A percentile compares a stretch with the other conserved stretches of the same genome.
phyloP scores from a whole-genome alignment of 1,284 basidiomycete genomes.

The Pseudomicrostroma phylloplanum region DNA sequence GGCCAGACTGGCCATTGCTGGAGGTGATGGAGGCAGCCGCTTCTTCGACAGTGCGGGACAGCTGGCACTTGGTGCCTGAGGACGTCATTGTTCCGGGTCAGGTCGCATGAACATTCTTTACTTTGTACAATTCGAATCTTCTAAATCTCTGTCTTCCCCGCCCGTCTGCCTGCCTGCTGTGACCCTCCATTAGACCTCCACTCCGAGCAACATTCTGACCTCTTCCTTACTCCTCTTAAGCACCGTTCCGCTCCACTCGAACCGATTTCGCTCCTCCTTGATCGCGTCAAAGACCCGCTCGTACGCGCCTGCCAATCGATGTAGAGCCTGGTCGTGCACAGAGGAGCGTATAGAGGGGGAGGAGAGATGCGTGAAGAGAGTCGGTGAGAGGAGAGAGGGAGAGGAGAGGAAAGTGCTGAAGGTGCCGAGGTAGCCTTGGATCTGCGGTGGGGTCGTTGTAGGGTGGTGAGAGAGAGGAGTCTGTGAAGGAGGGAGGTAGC shows the following conservation, averaged over 20 bases:
- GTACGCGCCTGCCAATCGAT: constrained; percentile 20
- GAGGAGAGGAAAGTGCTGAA: constrained; percentile 25
- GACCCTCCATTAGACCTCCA: constrained; percentile 4
- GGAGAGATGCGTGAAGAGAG: constrained; percentile 13
- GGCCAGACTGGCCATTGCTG: too few relatives aligned
- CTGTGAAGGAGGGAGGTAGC: constrained; percentile 10
- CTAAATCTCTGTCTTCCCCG: too few relatives aligned
- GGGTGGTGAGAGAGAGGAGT: neutral
- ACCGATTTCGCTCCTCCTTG: too few relatives aligned
- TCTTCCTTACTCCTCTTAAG: constrained; percentile 17
- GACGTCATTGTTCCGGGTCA: too few relatives aligned
- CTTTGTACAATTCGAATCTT: too few relatives aligned
- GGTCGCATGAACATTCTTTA: too few relatives aligned
- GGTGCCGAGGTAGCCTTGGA: constrained; percentile 9
- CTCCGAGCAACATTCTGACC: constrained; percentile 27
- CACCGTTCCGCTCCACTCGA: constrained; percentile 10
- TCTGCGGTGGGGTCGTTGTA: neutral
- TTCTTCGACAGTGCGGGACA: too few relatives aligned
- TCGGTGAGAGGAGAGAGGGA: constrained; percentile 22
- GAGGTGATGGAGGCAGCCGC: too few relatives aligned
- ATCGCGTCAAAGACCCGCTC: constrained; percentile 1
- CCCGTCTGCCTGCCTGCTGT: too few relatives aligned
- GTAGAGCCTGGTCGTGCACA: constrained; percentile 22
- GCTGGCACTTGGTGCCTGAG: too few relatives aligned
- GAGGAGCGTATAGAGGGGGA: constrained; percentile 15